Percentiles rank a stretch among this genome's conserved stretches.
These are phyloP conservation scores for Podosphaera aphanis DNA, from an alignment of 2,329 filamentous ascomycete genomes.

Conservation along the genomic window DNA sequence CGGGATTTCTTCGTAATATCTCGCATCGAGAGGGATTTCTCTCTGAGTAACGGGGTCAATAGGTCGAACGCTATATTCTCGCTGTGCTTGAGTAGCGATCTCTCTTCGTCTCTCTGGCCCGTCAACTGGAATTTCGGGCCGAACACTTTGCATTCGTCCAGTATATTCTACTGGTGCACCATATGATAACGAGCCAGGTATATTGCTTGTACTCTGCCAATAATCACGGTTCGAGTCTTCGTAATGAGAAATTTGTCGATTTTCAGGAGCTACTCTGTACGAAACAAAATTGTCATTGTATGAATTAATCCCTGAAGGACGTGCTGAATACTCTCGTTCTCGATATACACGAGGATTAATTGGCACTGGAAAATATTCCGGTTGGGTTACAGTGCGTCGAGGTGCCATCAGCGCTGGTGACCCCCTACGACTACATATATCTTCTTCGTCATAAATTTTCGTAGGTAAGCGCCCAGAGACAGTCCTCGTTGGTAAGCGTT, in stretches of 20 bases:
- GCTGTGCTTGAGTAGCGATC: constrained; percentile 8
- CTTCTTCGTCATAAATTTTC: constrained; percentile 13
- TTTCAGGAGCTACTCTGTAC: constrained; percentile 17
- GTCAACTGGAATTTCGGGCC: constrained; percentile 20
- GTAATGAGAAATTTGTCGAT: constrained; percentile 15
- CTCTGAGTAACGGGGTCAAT: constrained; percentile 8
- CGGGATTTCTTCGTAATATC: constrained; percentile 11
- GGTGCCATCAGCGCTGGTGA: constrained; percentile 27
- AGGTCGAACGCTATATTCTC: constrained; percentile 14
- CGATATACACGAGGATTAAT: constrained; percentile 26
- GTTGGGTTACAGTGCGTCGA: constrained; percentile 36
- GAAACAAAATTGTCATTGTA: constrained; percentile 21
- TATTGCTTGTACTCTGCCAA: constrained; percentile 25
- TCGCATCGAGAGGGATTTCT: constrained; percentile 8
- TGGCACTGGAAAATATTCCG: constrained; percentile 27
- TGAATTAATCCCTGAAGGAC: constrained; percentile 16
- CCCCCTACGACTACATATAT: constrained; percentile 22
- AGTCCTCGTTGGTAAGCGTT: constrained; percentile 22
- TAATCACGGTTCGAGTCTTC: constrained; percentile 28
- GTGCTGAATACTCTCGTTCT: constrained; percentile 32
- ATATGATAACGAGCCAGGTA: constrained; percentile 25
- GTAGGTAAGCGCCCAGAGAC: constrained; percentile 9
- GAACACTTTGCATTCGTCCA: constrained; percentile 20
- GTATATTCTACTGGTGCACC: constrained; percentile 21
- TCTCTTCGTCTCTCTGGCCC: constrained; percentile 14